Evolutionary conservation across 2,329 filamentous ascomycete species (phyloP).

Genomic region (Hymenoscyphus infarciens): DNA sequence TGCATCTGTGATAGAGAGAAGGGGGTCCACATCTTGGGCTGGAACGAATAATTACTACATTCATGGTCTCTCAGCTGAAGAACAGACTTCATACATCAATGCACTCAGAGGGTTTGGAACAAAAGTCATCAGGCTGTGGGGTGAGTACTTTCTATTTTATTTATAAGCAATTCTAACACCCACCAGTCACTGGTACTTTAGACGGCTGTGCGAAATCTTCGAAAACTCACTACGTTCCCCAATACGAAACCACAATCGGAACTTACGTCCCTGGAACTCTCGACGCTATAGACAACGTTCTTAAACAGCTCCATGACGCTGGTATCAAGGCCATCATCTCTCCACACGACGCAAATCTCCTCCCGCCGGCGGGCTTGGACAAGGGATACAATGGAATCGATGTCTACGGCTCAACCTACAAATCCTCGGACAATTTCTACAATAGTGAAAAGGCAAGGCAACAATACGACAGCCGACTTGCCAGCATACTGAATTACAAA

Average conservation of each 20-base stretch:
- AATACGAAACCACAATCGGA: constrained; percentile 10
- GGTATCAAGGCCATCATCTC: constrained; percentile 16
- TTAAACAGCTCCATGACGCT: constrained; percentile 1
- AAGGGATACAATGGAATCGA: constrained; percentile 12
- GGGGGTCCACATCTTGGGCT: constrained; percentile 9
- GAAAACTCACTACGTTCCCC: neutral
- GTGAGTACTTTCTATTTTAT: neutral
- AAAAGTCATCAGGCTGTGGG: constrained; percentile 10
- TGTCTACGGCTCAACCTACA: constrained; percentile 12
- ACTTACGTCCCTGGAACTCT: constrained; percentile 3
- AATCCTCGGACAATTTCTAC: constrained; percentile 9
- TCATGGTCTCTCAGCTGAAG: constrained; percentile 2
- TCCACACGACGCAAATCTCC: constrained; percentile 12
- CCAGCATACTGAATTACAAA: constrained; percentile 12
- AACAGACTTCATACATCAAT: constrained; percentile 9
- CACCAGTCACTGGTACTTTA: constrained; percentile 4
- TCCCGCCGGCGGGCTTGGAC: neutral
- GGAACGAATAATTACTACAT: constrained; percentile 13
- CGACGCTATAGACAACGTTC: constrained; percentile 11
- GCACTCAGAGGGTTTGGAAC: constrained; percentile 2
- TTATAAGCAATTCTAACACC: neutral
- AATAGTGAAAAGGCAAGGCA: neutral
- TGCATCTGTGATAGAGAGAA: constrained; percentile 8
- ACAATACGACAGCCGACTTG: constrained; percentile 8
- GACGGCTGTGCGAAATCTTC: constrained; percentile 3